Evolutionary conservation across 805 yeast genomes (phyloP), one percentile per base, ranked within the genome.

Genomic region (Candida palmyrensis): DNA sequence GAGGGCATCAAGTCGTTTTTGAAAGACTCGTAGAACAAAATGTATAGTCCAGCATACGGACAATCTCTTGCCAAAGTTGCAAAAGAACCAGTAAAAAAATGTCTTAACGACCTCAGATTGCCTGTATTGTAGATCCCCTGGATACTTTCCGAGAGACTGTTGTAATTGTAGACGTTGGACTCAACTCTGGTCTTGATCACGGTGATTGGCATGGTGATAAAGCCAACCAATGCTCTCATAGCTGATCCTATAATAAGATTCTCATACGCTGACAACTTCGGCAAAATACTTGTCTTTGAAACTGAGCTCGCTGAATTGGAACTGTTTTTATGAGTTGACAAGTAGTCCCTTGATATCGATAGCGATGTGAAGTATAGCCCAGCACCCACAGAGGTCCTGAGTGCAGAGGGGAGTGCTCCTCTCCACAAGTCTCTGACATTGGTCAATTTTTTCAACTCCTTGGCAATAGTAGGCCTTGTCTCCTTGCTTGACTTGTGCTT

Each of bases 1-100:
- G 40, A 27, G 4, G 90, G 87, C 6, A 80, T 37, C 4, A 68
- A 26, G 7, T 65, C 67, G 50, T 88, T 88, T 34, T 66, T 66
- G 45, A 79, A 68, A 37, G 79, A 70, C 51, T 90, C 97, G 56
- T 90, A 90, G 41, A 88, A 73, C 23, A 88, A 59, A 18, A 92
- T 87, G 49, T 92, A 90, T 3, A 92, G 51, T 0, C 98, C 98
- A 5, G 98, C 97, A 55, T 92, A 85, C 0, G 98, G 98, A 16
- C 96, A 94, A 59, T 92, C 98, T 42, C 98, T 62, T 9, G 85
- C 71, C 40, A 82, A 71, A 0, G 98, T 92, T 2, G 94, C 95
- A 1, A 83, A 77, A 47, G 82, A 83, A 0, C 98, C 98, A 39
- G 77, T 71, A 55, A 88, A 88, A 51, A 90, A 88, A 11, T 95